Percentiles rank a stretch among this genome's conserved stretches.
Evolutionary conservation across 345 rosid species (phyloP).

Genomic region (Pelargonium nanum): DNA sequence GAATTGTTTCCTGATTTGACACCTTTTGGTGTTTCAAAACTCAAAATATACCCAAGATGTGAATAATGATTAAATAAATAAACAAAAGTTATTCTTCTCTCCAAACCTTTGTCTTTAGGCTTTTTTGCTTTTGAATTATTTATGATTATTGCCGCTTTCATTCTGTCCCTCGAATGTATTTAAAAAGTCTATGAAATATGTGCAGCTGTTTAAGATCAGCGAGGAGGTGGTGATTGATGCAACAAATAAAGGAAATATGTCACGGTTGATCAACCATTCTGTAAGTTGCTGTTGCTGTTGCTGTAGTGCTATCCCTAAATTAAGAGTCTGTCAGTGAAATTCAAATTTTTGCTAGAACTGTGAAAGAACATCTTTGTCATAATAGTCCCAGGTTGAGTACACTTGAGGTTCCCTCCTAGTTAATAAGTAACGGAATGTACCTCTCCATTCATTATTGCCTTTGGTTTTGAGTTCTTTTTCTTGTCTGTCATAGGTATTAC

Average conservation of each 20-base stretch:
- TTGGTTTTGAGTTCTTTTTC: no score
- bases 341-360: background rate
- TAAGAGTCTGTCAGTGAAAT: no score
- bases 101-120: background rate
- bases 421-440: no score
- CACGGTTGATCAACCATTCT: slow-evolving; percentile 90
- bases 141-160: background rate
- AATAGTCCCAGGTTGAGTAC: no score
- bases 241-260: slow-evolving; percentile 81
- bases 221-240: slow-evolving; percentile 95
- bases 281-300: slow-evolving; percentile 46
- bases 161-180: background rate
- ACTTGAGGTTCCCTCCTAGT: no score
- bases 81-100: no score
- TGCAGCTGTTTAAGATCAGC: slow-evolving; percentile 85
- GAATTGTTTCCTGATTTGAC: background rate
- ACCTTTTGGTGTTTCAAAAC: background rate
- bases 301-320: background rate
- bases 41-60: background rate
- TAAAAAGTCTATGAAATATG: background rate
- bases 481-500: no score
- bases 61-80: no score
- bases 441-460: no score
- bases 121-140: no score
- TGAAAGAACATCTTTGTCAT: background rate